Evolutionary conservation across 2,329 filamentous ascomycete genomes (phyloP), one percentile per base, ranked within the genome.

Genomic region (Diaporthe ilicicola): DNA sequence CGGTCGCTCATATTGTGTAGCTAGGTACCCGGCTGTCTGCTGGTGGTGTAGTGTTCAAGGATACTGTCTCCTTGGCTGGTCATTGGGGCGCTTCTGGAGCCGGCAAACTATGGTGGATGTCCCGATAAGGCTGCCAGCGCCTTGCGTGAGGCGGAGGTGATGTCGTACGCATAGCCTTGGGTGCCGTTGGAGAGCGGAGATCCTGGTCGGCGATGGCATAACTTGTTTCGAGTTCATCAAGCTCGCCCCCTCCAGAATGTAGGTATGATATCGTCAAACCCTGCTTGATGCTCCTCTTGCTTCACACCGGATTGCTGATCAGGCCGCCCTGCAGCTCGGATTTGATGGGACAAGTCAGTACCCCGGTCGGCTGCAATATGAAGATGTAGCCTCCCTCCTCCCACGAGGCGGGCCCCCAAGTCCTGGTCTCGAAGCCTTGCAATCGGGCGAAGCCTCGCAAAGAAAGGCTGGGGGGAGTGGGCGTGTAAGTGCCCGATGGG

Each of bases 151-250:
- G 32, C 19, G 9, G 32, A 55, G 15, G 39, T 22, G 48, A 27
- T 42, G 64, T 48, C 39, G 42, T 55, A 34, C 42, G 51, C 55
- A 64, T 51, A 53, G 69, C 54, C 44, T 62, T 51, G 51, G 27
- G 64, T 55, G 64, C 24, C 64, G 48, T 19, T 42, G 65, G 34
- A 48, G 13, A 59, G 53, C 39, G 51, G 54, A 48, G 65, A 59
- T 37, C 53, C 39, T 39, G 65, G 53, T 46, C 48, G 39, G 42
- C 39, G 29, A 27, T 56, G 48, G 42, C 51, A 68, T 44, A 46
- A 68, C 65, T 46, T 59, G 65, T 46, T 54, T 39, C 39, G 53
- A 24, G 29, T 48, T 59, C 65, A 56, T 55, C 65, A 68, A 54
- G 59, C 39, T 68, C 54, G 53, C 53, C 37, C 65, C 29, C 42